Base-by-base conservation (phyloP, 2,329 filamentous ascomycete species). In the Trichoderma semiorbis region DNA sequence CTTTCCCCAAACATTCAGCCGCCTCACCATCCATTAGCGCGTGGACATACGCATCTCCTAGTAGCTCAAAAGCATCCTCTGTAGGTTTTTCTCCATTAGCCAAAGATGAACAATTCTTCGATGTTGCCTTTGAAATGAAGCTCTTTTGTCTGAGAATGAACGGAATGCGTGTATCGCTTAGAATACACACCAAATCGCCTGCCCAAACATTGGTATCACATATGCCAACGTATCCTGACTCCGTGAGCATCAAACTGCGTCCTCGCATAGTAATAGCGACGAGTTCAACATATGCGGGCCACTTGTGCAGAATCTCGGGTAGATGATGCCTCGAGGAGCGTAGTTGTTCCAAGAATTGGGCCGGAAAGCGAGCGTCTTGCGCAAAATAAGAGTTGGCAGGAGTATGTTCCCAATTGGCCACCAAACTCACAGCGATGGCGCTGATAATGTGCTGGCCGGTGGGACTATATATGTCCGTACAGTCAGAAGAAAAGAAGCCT, bases 361-460 rank as follows among this genome's bases (percentile, higher is more conserved):
- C 16, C 0, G 43, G 43, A 65, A 55, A 65, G 11, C 43, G 43
- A 24, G 30, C n/a, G 28, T 65, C 63, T 36, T 65, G 63, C 11
- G 63, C 28, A 26, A 65, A 65, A 18, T 65, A 65, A 34, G 63
- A 55, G 63, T 65, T 47, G n/a, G 63, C n/a, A 3, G 63, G 63
- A 18, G 43, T 65, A 30, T 65, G 63, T 5, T 65, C 63, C 63
- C 63, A 65, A 18, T 65, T 50, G 2, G 43, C 63, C 18, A 65
- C 63, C 43, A 65, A 65, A 36, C 43, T 65, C n/a, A 65, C 39
- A 26, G 63, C 63, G 18, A 65, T 65, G 11, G 63, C 28, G 26
- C 43, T 65, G 43, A 65, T 30, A 14, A 65, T 36, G 18, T 65
- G 63, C n/a, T 65, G 43, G n/a, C 43, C n/a, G 3, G 63, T 65